Evolutionary conservation across 1,284 basidiomycete genomes (phyloP).

Genomic region (Thecaphora frezii): DNA sequence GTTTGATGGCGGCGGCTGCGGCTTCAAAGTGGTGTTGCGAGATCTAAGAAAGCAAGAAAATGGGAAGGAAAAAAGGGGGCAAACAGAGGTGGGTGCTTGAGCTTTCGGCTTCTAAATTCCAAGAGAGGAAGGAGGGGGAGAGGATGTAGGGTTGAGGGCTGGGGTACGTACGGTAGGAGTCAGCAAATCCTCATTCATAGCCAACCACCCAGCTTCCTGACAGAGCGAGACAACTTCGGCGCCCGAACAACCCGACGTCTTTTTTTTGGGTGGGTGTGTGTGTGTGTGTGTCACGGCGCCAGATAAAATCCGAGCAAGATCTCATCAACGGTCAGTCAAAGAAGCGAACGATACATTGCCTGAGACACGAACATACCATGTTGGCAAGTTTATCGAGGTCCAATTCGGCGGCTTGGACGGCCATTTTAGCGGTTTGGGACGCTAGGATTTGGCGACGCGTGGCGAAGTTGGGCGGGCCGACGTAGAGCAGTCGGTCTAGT

Average conservation of each 20-base stretch:
- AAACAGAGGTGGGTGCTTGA: too few species aligned
- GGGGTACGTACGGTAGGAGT: conserved; percentile 59
- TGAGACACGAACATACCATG: conserved; percentile 68
- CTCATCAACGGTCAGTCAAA: not conserved
- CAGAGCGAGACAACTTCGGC: conserved; percentile 90
- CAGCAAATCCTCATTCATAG: conserved; percentile 82
- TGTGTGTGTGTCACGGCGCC: too few species aligned
- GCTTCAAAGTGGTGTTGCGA: conserved; percentile 72
- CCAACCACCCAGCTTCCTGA: conserved; percentile 89
- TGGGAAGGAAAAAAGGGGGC: not conserved
- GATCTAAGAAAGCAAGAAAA: conserved; percentile 64
- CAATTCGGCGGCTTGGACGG: conserved; percentile 68
- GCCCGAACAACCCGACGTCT: conserved; percentile 82
- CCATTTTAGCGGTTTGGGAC: conserved; percentile 79
- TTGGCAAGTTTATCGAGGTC: conserved; percentile 72
- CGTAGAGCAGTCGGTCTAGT: conserved; percentile 91
- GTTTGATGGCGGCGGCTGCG: conserved; percentile 74
- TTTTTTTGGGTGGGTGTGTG: too few species aligned
- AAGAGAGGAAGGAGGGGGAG: not conserved
- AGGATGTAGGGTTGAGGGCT: too few species aligned
- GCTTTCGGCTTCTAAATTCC: too few species aligned
- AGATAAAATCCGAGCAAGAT: too few species aligned
- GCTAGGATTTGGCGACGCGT: conserved; percentile 82
- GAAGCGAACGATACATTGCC: too few species aligned
- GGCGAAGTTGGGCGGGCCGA: conserved; percentile 80